Evolutionary conservation across 352 stramenopile species (phyloP).

Genomic region (Plasmopara viticola): DNA sequence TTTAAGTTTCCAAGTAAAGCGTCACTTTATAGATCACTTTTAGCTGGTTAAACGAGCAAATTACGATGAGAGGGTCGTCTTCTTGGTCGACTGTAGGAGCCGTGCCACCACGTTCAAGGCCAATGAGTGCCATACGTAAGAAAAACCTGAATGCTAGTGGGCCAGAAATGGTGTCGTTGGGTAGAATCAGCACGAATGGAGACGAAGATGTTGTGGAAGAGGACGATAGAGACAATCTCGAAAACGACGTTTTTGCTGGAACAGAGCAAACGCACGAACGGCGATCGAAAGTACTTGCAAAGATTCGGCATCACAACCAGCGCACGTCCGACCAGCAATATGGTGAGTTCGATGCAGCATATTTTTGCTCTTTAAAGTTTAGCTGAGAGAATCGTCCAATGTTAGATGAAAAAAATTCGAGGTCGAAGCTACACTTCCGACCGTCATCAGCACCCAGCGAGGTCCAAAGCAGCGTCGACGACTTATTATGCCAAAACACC

Average conservation of each 20-base stretch:
- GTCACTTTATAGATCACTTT: constrained; percentile 10
- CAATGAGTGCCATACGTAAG: constrained; percentile 45
- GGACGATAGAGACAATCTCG: constrained; percentile 24
- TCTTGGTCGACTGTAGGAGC: constrained; percentile 14
- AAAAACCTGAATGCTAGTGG: constrained; percentile 9
- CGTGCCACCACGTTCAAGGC: constrained; percentile 22
- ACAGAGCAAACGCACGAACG: constrained; percentile 20
- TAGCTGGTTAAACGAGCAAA: constrained; percentile 1
- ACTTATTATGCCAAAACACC: constrained; percentile 5
- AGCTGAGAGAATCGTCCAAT: constrained; percentile 1
- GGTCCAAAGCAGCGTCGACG: constrained; percentile 19
- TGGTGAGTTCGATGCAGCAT: constrained; percentile 3
- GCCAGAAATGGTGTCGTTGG: constrained; percentile 16
- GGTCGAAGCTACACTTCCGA: constrained; percentile 25
- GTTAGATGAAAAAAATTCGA: constrained; percentile 11
- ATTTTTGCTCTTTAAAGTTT: not conserved
- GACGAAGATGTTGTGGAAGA: constrained; percentile 33
- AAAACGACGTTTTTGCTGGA: constrained; percentile 6
- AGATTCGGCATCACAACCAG: constrained; percentile 9
- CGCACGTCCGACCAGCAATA: constrained; percentile 12
- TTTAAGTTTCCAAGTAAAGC: constrained; percentile 14
- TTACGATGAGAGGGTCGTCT: constrained; percentile 13
- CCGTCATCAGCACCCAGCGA: constrained; percentile 55
- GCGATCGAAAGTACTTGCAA: constrained; percentile 2
- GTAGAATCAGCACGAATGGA: constrained; percentile 19